Evolutionary conservation across 148 eudicot species (phyloP), one percentile per base, ranked within the genome.

Genomic region (Rhododendron simsii): DNA sequence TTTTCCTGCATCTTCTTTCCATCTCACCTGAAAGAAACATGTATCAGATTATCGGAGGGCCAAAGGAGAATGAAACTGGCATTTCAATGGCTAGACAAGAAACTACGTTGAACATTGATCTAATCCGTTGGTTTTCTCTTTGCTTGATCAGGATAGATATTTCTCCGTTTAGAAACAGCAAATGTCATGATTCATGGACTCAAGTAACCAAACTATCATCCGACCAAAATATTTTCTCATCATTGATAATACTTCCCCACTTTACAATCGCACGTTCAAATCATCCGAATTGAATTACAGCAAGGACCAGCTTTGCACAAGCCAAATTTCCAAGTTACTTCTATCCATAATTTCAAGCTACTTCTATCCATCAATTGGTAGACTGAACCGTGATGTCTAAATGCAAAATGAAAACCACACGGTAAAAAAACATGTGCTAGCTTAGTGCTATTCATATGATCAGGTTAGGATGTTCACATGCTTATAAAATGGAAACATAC

Each of bases 1-100:
- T 26, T 86, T 39, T 15, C 91, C 91, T 14, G 91, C 92, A 78
- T 89, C 89, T 45, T 86, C 92, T 81, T 89, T 83, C 92, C 92
- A 91, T 57, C 7, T 39, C 28, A 91, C 81, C 92, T 91, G 88
- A 75, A 55, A 76, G 21, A 79, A 12, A 77, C 33, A 45, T 3
- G 12, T 21, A 74, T 74, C 47, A 13, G 20, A 51, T 35, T 53
- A 20, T 23, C 7, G 6, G 83, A 18, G 23, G 30, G 48, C 84
- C 15, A 57, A 37, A 59, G 48, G 50, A 57, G 21, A 81, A 53
- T 7, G 21, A 81, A 21, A 79, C 14, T 13, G 10, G 39, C 39
- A 48, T 26, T 50, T 48, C 28, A 14, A 77, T 23, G 50, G 80
- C 53, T 23, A 44, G 23, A 28, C n/a, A n/a, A n/a, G n/a, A n/a